phyloP scores from a whole-genome alignment of 202 grass and related monocot genomes.

The Tripidium arundinaceum region DNA sequence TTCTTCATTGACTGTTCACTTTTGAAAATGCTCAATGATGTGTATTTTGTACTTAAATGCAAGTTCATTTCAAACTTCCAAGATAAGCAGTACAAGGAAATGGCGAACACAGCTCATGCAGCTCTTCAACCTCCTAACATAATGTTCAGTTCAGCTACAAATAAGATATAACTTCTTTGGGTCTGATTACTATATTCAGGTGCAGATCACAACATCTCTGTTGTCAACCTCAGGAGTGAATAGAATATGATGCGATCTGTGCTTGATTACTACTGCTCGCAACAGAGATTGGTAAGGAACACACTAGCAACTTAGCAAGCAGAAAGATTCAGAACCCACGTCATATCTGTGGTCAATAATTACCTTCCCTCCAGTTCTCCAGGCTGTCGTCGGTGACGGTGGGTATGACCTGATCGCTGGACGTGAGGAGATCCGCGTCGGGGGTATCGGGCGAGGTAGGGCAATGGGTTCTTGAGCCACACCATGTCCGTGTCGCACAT shows the following conservation, averaged over 20 bases:
- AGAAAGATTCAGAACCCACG: background rate
- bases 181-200: background rate
- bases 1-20: background rate
- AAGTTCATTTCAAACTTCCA: background rate
- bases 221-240: background rate
- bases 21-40: background rate
- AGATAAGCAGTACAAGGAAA: background rate
- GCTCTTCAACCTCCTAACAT: background rate
- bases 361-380: conserved; percentile 90
- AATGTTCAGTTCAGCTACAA: conserved; percentile 17
- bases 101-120: background rate
- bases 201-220: conserved; percentile 15
- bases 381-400: conserved; percentile 94
- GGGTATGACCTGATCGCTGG: conserved; percentile 91
- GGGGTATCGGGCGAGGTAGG: conserved; percentile 87
- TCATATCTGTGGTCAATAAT: conserved; percentile 19
- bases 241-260: background rate
- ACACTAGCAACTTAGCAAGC: background rate
- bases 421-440: conserved; percentile 85
- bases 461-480: conserved; percentile 92
- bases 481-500: conserved; percentile 99
- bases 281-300: background rate
- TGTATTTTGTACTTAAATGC: background rate
- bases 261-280: background rate
- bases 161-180: background rate